Base-by-base conservation (phyloP, 768 basidiomycete species). In the Phanerochaete carnosa region DNA sequence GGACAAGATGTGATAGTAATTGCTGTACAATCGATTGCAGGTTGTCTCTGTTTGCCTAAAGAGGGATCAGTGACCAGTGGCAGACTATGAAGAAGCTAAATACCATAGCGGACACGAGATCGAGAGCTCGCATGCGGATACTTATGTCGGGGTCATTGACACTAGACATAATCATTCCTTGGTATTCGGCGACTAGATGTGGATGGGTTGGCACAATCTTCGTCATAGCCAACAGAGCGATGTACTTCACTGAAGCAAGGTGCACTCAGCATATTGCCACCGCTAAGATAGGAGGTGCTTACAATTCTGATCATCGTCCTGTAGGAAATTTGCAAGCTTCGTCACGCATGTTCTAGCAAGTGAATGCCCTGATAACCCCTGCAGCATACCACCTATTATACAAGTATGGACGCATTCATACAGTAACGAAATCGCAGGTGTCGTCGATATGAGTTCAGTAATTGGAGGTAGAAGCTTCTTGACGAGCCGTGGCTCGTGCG, bases 391-490 rank as follows among this genome's bases (percentile, higher is more conserved):
- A 9, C 97, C 96, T 12, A 94, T 94, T 65, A 99, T 98, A 67
- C 94, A 98, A 0, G 97, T 98, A 66, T 95, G 91, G 0, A 99
- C 96, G 73, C 97, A 99, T 77, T 99, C 97, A 71, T 98, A 99
- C 15, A 99, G 76, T 25, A 99, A 78, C 25, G 95, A 98, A 39
- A 98, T 95, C 0, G 97, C 97, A 2, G 92, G 87, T 0, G 97
- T 98, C 0, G 92, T 97, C 0, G 93, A 90, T 58, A 99, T 99
- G 57, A 99, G 85, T 60, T 95, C 91, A 0, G 94, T 97, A 62
- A 99, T 91, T 1, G 95, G 97, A 8, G 90, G 87, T 63, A 95
- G 88, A 32, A 98, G 82, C 74, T 99, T 99, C 75, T 89, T 92
- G 61, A 97, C 94, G 33, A 99, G 79, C 22, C 97, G 89, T 23